Percentiles rank a stretch among this genome's conserved stretches.
These are phyloP conservation scores for Brassica juncea DNA, from an alignment of 345 rosid genomes.

Conservation along the genomic window DNA sequence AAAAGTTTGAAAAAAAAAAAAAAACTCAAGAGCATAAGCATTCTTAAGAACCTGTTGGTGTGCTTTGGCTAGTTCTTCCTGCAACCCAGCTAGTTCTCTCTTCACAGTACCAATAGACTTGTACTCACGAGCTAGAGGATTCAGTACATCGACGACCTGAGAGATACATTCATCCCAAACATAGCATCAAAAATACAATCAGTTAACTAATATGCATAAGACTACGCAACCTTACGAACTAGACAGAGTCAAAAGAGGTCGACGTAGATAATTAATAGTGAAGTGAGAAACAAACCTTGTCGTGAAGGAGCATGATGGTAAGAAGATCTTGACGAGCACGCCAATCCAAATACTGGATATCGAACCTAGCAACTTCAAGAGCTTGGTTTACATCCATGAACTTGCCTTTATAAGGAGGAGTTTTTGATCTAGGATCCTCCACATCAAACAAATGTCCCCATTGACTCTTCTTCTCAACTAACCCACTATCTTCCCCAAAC, in stretches of 20 bases:
- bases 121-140: conserved; percentile 95
- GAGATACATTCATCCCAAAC: conserved; percentile 1
- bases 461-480: conserved; percentile 67
- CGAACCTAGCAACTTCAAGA: conserved; percentile 89
- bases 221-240: too few species aligned
- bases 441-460: conserved; percentile 85
- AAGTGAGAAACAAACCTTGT: conserved; percentile 59
- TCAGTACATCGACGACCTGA: conserved; percentile 93
- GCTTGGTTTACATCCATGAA: conserved; percentile 89
- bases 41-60: conserved; percentile 68
- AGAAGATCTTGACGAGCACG: conserved; percentile 97
- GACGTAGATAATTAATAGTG: neutral
- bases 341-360: conserved; percentile 94
- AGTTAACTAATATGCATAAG: conserved; percentile 12
- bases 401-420: conserved; percentile 80
- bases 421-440: conserved; percentile 93
- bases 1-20: neutral
- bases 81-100: conserved; percentile 90
- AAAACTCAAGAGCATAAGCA: neutral
- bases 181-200: conserved; percentile 47
- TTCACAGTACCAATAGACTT: conserved; percentile 90
- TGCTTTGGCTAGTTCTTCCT: conserved; percentile 79
- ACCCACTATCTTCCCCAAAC: conserved; percentile 67
- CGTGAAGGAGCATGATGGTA: conserved; percentile 89
- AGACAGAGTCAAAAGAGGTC: neutral